Conservation (phyloP, 306 rosid genomes). For the Prunus mira region DNA sequence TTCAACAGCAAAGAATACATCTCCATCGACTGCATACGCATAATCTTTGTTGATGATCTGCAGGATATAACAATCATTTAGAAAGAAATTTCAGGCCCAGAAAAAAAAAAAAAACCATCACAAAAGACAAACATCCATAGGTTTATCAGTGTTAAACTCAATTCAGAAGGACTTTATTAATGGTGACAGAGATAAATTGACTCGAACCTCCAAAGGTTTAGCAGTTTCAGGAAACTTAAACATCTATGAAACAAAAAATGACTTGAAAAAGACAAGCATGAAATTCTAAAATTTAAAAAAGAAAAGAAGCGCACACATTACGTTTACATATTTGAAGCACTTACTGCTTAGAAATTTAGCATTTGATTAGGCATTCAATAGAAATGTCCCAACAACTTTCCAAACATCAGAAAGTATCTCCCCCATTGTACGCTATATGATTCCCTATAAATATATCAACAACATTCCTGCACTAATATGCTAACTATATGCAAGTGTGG, state of each 20-base stretch:
- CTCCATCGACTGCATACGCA: slow-evolving; percentile 82
- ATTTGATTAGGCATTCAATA: not conserved
- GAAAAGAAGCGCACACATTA: too few species aligned
- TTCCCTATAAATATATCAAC: not conserved
- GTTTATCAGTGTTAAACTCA: not conserved
- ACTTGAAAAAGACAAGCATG: not conserved
- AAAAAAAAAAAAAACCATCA: not conserved
- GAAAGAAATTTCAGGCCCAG: not conserved
- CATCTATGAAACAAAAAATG: not conserved
- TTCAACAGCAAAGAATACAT: slow-evolving; percentile 86
- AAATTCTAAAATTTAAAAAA: not conserved
- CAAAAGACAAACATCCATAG: not conserved
- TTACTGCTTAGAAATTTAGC: not conserved
- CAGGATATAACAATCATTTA: slow-evolving; percentile 18
- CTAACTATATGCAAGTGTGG: not conserved
- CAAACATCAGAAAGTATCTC: not conserved
- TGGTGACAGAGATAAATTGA: not conserved
- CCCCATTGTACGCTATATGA: not conserved
- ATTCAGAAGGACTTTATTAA: not conserved
- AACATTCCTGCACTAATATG: not conserved
- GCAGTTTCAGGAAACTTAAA: not conserved
- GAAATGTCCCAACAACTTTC: not conserved
- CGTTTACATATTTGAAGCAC: not conserved
- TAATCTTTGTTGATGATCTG: slow-evolving; percentile 78
- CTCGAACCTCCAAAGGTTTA: not conserved